These are phyloP conservation scores for Hypoxylon lienhwacheense DNA, from an alignment of 495 filamentous ascomycete genomes.

Conservation along the genomic window DNA sequence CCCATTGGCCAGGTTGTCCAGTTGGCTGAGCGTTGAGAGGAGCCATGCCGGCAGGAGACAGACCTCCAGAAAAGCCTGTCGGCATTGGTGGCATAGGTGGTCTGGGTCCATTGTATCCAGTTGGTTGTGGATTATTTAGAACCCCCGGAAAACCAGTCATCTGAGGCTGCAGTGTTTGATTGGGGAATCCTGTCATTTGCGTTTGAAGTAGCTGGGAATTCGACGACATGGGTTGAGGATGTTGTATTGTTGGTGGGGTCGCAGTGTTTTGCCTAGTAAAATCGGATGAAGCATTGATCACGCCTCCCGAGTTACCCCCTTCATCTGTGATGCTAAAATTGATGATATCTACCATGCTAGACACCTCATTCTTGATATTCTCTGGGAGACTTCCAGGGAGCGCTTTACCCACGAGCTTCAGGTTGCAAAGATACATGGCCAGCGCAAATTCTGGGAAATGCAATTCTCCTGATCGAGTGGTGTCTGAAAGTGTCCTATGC, in stretches of 20 bases:
- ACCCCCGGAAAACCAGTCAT: slow-evolving; percentile 55
- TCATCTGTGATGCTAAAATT: slow-evolving; percentile 91
- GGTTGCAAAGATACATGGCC: slow-evolving; percentile 97
- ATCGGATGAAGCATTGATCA: slow-evolving; percentile 75
- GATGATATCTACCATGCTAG: slow-evolving; percentile 99
- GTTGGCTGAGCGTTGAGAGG: slow-evolving; percentile 93
- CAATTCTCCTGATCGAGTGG: slow-evolving; percentile 92
- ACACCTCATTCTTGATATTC: slow-evolving; percentile 91
- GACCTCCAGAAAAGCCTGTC: slow-evolving; percentile 68
- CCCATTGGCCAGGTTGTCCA: slow-evolving; percentile 95
- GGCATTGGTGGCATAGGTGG: slow-evolving; percentile 97
- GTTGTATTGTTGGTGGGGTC: slow-evolving; percentile 74
- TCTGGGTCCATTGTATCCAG: slow-evolving; percentile 70
- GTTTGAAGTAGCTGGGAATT: slow-evolving; percentile 73
- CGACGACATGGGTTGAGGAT: slow-evolving; percentile 79
- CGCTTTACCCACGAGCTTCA: slow-evolving; percentile 83
- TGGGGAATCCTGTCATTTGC: slow-evolving; percentile 64
- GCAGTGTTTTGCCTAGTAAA: slow-evolving; percentile 70
- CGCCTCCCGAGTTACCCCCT: slow-evolving; percentile 51
- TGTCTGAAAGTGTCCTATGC: slow-evolving; percentile 86
- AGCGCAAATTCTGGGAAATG: slow-evolving; percentile 98
- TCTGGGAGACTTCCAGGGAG: slow-evolving; percentile 78
- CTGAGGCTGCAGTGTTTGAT: slow-evolving; percentile 58
- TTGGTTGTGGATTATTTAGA: slow-evolving; percentile 56
- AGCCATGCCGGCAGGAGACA: slow-evolving; percentile 65